Conservation (phyloP, 345 rosid genomes). For the Corymbia maculata region DNA sequence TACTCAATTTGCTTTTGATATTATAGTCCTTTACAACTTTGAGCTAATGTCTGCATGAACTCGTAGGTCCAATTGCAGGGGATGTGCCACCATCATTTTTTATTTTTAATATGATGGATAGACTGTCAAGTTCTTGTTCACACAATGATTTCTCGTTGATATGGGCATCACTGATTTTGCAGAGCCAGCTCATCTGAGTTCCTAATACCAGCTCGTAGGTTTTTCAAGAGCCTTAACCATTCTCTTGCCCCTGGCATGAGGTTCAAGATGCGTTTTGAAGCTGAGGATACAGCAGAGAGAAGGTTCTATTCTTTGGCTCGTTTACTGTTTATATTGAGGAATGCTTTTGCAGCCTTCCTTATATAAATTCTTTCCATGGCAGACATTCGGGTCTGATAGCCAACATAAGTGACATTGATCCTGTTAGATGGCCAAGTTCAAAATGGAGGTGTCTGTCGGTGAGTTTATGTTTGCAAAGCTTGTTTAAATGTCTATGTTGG, state of each 20-base stretch:
- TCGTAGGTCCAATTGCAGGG: background rate
- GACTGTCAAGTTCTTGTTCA: background rate
- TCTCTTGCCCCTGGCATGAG: constrained; percentile 76
- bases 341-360: background rate
- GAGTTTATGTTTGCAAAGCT: background rate
- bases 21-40: background rate
- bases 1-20: background rate
- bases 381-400: constrained; percentile 77
- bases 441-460: constrained; percentile 96
- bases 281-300: constrained; percentile 91
- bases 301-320: constrained; percentile 33
- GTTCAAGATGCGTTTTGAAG: constrained; percentile 70
- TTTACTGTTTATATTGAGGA: background rate
- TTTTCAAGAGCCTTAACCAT: constrained; percentile 66
- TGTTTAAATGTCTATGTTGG: background rate
- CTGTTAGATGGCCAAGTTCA: constrained; percentile 85
- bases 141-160: background rate
- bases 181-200: constrained; percentile 77
- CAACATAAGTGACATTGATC: constrained; percentile 78
- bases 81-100: background rate
- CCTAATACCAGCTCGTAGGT: constrained; percentile 54
- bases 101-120: background rate
- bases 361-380: constrained; percentile 1
- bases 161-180: background rate
- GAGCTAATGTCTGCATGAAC: background rate